Evolutionary conservation across 176 grass and related monocot species (phyloP).

Genomic region (Chloris gayana): DNA sequence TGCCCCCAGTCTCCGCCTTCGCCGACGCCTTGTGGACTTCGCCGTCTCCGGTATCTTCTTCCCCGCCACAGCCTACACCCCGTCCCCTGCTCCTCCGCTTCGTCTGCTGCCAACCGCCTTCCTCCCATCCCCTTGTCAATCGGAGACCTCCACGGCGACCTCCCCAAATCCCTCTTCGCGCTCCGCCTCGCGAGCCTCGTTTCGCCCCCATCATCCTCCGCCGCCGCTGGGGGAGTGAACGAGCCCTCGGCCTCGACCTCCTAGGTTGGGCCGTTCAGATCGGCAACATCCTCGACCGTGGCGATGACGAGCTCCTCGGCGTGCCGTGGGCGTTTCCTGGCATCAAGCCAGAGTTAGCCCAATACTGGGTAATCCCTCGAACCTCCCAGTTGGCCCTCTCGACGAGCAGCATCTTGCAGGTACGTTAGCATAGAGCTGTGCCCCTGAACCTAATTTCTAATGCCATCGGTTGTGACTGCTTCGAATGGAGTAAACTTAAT

Average conservation of each 20-base stretch:
- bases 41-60: conserved; percentile 77
- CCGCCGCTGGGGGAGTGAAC: not conserved
- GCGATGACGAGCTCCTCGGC: conserved; percentile 85
- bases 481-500: too few relatives aligned
- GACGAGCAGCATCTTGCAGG: too few relatives aligned
- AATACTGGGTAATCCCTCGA: too few relatives aligned
- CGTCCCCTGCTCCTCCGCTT: not conserved
- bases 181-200: conserved; percentile 73
- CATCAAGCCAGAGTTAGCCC: conserved; percentile 65
- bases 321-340: conserved; percentile 79
- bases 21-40: conserved; percentile 84
- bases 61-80: conserved; percentile 46
- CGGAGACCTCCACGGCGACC: conserved; percentile 91
- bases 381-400: too few relatives aligned
- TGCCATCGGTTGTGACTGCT: too few relatives aligned
- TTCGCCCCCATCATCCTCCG: not conserved
- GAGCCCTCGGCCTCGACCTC: conserved; percentile 13
- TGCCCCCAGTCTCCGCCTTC: conserved; percentile 88
- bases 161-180: conserved; percentile 71
- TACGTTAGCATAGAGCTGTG: too few relatives aligned
- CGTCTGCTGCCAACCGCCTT: conserved; percentile 37
- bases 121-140: conserved; percentile 63
- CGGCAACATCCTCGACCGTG: conserved; percentile 88
- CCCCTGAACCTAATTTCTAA: too few relatives aligned
- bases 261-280: conserved; percentile 83